Evolutionary conservation across 2,329 filamentous ascomycete species (phyloP).

Genomic region (Aspergillus ruber): DNA sequence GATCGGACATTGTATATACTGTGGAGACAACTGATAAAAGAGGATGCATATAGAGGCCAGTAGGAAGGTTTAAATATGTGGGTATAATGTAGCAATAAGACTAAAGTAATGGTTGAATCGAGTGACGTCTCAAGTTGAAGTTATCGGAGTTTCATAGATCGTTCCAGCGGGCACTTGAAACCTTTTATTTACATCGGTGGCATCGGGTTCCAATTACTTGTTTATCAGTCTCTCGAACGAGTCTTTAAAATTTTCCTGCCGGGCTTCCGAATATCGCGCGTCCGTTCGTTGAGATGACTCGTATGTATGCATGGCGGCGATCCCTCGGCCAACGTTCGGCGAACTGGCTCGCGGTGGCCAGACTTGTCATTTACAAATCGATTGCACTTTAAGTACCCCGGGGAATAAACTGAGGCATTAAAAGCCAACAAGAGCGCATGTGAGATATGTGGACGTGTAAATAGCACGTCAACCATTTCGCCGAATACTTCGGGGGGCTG

Average conservation of each 20-base stretch:
- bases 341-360: no score
- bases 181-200: not conserved
- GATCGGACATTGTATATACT: not conserved
- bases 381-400: no score
- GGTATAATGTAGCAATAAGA: not conserved
- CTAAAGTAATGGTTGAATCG: no score
- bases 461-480: no score
- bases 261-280: not conserved
- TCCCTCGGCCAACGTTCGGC: not conserved
- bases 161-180: no score
- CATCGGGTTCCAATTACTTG: not conserved
- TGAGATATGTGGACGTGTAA: no score
- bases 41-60: not conserved
- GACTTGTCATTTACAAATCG: no score
- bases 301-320: not conserved
- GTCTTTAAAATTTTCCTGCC: not conserved
- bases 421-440: no score
- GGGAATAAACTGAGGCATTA: no score
- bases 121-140: no score
- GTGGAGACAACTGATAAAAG: not conserved
- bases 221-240: not conserved
- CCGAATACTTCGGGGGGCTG: no score
- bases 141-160: no score
- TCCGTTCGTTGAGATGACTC: not conserved
- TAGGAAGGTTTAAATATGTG: not conserved